A percentile compares a stretch with the other conserved stretches of the same genome.
Conservation (phyloP, 1,284 basidiomycete species). For the Schizophyllum amplum region DNA sequence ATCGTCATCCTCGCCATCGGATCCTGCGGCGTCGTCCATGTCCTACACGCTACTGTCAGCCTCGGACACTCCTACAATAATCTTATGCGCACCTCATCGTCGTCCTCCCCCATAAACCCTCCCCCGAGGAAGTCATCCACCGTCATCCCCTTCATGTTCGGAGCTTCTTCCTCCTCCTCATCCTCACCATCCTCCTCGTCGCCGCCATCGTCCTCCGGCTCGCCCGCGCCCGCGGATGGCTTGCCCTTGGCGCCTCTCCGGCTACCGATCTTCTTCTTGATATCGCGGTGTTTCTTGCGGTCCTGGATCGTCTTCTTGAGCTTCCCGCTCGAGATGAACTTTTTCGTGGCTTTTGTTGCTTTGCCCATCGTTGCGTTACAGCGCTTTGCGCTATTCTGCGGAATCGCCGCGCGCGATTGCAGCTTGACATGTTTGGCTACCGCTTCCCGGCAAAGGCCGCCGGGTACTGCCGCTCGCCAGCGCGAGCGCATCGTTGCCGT, state of each 20-base stretch:
- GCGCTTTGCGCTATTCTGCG: no score
- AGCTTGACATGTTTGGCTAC: no score
- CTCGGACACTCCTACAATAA: slow-evolving; percentile 16
- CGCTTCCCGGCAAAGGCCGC: no score
- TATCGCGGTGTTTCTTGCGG: slow-evolving; percentile 69
- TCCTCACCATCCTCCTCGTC: slow-evolving; percentile 30
- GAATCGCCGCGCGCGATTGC: no score
- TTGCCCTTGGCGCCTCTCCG: slow-evolving; percentile 20
- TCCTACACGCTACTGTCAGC: slow-evolving; percentile 28
- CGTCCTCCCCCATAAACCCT: slow-evolving; percentile 64
- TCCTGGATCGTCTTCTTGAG: slow-evolving; percentile 80
- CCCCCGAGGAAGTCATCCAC: slow-evolving; percentile 80
- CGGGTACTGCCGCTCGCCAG: no score
- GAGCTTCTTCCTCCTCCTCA: slow-evolving; percentile 18
- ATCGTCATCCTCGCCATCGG: slow-evolving; percentile 38
- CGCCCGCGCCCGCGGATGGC: slow-evolving; percentile 26
- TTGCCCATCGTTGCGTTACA: slow-evolving; percentile 31
- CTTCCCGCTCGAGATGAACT: slow-evolving; percentile 82
- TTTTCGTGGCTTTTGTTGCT: slow-evolving; percentile 70
- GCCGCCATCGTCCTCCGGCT: slow-evolving; percentile 29
- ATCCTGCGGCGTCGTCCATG: slow-evolving; percentile 34
- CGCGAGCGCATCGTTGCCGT: no score
- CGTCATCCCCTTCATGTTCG: slow-evolving; percentile 49
- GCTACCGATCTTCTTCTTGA: slow-evolving; percentile 55
- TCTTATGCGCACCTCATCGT: slow-evolving; percentile 15